phyloP scores from a whole-genome alignment of 352 stramenopile genomes.

The Globisporangium splendens region DNA sequence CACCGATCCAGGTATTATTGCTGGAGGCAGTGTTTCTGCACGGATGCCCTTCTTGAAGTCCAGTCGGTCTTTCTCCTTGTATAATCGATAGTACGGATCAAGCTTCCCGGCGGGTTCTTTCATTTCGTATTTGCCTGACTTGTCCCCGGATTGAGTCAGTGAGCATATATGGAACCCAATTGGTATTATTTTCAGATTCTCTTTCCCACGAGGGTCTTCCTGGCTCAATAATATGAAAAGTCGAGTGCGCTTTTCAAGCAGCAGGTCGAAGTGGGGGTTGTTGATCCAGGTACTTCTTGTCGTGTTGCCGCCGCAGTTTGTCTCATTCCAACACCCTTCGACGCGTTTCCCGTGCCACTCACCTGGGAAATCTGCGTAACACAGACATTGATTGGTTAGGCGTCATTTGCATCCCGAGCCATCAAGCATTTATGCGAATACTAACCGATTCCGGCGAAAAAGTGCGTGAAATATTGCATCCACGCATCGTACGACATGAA shows the following conservation, averaged over 20 bases:
- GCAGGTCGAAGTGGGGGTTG: constrained; percentile 82
- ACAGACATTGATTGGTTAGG: not conserved
- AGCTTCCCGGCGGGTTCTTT: constrained; percentile 57
- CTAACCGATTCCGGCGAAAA: constrained; percentile 88
- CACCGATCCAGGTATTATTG: constrained; percentile 73
- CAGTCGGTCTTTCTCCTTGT: constrained; percentile 55
- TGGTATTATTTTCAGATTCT: constrained; percentile 69
- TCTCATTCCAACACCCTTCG: constrained; percentile 74
- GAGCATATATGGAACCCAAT: constrained; percentile 84
- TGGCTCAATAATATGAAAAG: constrained; percentile 80
- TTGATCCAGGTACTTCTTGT: constrained; percentile 86
- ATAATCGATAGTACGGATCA: constrained; percentile 67
- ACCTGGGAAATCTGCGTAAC: constrained; percentile 77
- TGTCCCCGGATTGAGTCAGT: constrained; percentile 23
- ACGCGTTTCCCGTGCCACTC: constrained; percentile 77
- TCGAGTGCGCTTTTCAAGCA: constrained; percentile 49
- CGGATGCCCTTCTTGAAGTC: constrained; percentile 58
- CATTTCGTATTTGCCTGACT: constrained; percentile 49
- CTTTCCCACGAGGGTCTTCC: constrained; percentile 71
- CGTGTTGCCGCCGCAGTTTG: constrained; percentile 73
- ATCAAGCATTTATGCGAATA: not conserved
- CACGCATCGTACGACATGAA: constrained; percentile 91
- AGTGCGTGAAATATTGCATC: constrained; percentile 87
- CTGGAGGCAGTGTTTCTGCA: constrained; percentile 47
- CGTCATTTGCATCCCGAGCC: too few species aligned